These are phyloP conservation scores for Candida anutae DNA, from an alignment of 1,139 yeast genomes.

Conservation along the genomic window DNA sequence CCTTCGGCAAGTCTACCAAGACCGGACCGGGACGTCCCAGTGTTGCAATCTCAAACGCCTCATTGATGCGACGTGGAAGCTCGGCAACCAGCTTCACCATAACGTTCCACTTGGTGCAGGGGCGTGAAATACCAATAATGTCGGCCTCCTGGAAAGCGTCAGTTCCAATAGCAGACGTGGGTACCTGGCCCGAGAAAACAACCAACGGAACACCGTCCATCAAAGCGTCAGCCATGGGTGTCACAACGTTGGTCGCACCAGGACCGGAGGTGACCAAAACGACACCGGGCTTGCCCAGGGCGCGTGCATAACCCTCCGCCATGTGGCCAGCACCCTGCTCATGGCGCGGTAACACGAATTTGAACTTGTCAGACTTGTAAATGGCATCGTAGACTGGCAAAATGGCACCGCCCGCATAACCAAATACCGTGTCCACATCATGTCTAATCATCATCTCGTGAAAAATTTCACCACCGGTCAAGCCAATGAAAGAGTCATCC, in stretches of 20 bases:
- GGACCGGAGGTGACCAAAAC: constrained; percentile 98
- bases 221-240: constrained; percentile 96
- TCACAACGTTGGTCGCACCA: constrained; percentile 95
- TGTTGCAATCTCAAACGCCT: constrained; percentile 95
- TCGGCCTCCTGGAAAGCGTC: constrained; percentile 99
- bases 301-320: constrained; percentile 99
- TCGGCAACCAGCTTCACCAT: constrained; percentile 95
- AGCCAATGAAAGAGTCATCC: constrained; percentile 88
- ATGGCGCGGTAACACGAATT: constrained; percentile 88
- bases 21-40: constrained; percentile 98
- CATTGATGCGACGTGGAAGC: constrained; percentile 90
- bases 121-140: constrained; percentile 90
- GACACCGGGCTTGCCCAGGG: constrained; percentile 95
- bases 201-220: constrained; percentile 97
- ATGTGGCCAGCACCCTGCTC: constrained; percentile 99
- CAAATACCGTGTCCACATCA: constrained; percentile 88
- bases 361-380: constrained; percentile 81
- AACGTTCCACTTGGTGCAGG: constrained; percentile 98
- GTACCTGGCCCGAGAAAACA: constrained; percentile 97
- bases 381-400: constrained; percentile 97
- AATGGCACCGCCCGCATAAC: constrained; percentile 98
- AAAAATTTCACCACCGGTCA: constrained; percentile 95
- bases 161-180: constrained; percentile 91
- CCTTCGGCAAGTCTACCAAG: constrained; percentile 93
- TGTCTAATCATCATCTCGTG: constrained; percentile 99